Evolutionary conservation across 208 protist genomes (phyloP), one percentile per base, ranked within the genome.

Genomic region (Phytomonas sp.): DNA sequence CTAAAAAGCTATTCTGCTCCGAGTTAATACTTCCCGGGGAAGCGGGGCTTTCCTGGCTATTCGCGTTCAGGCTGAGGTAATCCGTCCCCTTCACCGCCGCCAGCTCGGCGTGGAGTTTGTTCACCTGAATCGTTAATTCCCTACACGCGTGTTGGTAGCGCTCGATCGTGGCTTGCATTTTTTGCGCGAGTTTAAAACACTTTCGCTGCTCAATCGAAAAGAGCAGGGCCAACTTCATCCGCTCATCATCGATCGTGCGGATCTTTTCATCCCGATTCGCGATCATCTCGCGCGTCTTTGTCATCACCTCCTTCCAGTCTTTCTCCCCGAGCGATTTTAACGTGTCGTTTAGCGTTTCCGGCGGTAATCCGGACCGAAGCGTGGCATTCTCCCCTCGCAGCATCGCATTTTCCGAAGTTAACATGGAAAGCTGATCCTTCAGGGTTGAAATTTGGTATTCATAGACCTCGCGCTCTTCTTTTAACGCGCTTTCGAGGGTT

Each of bases 401-500:
- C 40, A 88, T 61, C 19, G 81, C 63, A 59, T 92, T 91, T 77
- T 96, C 88, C 2, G 78, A n/a, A 12, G 69, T 82, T 5, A 94
- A 84, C 23, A 83, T 42, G 62, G 80, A 80, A 12, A 93, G 64
- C 70, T 86, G 74, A 6, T 93, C 86, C 67, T 91, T 66, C 12
- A 93, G 78, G 30, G 67, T 64, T 2, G 63, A 49, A 45, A 96
- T 83, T 29, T 82, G 86, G 30, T 93, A 85, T 67, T 94, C 88
- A 75, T 89, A 94, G 30, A 86, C 81, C 4, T 52, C 60, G 29
- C 87, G 82, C 78, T 94, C 87, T 71, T 97, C 84, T 19, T 74
- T 67, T 29, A 95, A 65, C 0, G 79, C 87, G 29, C 83, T 77
- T 74, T 89, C 80, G 40, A 91, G 76, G 10, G 83, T 89, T 66